Percentiles rank a stretch among this genome's conserved stretches.
Conservation (phyloP, 129 eudicot genomes). For the Flaveria bidentis region DNA sequence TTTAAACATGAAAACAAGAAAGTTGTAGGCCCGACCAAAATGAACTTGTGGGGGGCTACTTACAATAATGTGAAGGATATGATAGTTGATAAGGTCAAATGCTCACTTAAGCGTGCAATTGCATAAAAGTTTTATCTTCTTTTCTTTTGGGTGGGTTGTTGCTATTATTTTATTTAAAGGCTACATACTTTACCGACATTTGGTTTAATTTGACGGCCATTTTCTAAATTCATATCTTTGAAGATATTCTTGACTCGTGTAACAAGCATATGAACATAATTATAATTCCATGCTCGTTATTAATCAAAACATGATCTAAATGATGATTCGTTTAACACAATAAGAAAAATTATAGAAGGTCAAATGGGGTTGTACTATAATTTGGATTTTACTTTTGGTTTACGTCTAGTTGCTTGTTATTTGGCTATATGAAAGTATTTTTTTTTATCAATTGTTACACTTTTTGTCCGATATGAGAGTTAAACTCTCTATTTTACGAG, state of each 20-base stretch:
- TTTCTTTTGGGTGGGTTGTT: constrained; percentile 18
- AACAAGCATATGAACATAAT: constrained; percentile 7
- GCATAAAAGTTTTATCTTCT: constrained; percentile 15
- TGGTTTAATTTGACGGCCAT: no score
- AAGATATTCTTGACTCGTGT: constrained; percentile 6
- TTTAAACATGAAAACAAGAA: constrained; percentile 17
- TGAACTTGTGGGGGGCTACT: constrained; percentile 33
- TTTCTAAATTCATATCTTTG: not conserved
- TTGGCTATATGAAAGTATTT: no score
- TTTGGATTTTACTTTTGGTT: no score
- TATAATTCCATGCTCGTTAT: not conserved
- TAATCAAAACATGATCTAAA: no score
- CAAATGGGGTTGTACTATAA: no score
- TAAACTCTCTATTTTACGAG: no score
- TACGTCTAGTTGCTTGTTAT: no score
- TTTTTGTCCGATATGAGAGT: no score
- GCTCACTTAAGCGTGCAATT: constrained; percentile 42
- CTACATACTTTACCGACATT: constrained; percentile 20
- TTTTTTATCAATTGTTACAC: no score
- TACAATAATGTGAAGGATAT: constrained; percentile 31
- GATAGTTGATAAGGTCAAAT: constrained; percentile 34
- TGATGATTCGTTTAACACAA: no score
- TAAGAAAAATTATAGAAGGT: no score
- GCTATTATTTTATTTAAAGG: constrained; percentile 22
- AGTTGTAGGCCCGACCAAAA: constrained; percentile 33